Conservation (phyloP, 805 yeast genomes). For the Ogataea trehaloabstinens region DNA sequence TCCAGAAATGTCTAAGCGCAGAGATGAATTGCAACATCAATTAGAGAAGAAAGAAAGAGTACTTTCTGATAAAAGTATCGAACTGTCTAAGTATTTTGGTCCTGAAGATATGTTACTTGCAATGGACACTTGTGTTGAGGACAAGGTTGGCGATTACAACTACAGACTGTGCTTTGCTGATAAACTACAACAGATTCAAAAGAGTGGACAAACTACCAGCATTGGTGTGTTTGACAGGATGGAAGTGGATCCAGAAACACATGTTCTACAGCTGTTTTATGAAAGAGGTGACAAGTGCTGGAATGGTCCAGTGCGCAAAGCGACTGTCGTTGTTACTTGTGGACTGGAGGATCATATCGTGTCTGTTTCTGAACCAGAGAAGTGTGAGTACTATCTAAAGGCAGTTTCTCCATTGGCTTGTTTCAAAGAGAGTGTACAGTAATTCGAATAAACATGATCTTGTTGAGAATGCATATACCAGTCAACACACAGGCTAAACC, state of each 20-base stretch:
- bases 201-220: conserved; percentile 42
- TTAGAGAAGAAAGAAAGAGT: conserved; percentile 22
- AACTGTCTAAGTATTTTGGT: conserved; percentile 43
- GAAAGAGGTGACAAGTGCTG: conserved; percentile 78
- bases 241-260: conserved; percentile 11
- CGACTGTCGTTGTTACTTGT: conserved; percentile 62
- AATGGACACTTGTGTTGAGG: conserved; percentile 41
- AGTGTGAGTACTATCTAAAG: conserved; percentile 70
- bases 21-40: conserved; percentile 16
- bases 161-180: conserved; percentile 63
- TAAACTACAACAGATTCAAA: conserved; percentile 51
- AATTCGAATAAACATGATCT: conserved; percentile 1
- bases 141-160: conserved; percentile 64
- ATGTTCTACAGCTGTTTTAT: conserved; percentile 33
- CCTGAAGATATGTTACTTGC: conserved; percentile 65
- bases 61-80: conserved; percentile 8
- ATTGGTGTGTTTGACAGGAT: conserved; percentile 45
- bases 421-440: conserved; percentile 17
- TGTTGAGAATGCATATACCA: conserved; percentile 1
- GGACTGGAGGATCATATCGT: conserved; percentile 55
- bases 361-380: conserved; percentile 84
- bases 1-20: conserved; percentile 7
- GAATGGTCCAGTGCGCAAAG: conserved; percentile 88
- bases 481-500: no score
- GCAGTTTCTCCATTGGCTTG: conserved; percentile 49